Evolutionary conservation across 306 rosid species (phyloP).

Genomic region (Abrus precatorius): DNA sequence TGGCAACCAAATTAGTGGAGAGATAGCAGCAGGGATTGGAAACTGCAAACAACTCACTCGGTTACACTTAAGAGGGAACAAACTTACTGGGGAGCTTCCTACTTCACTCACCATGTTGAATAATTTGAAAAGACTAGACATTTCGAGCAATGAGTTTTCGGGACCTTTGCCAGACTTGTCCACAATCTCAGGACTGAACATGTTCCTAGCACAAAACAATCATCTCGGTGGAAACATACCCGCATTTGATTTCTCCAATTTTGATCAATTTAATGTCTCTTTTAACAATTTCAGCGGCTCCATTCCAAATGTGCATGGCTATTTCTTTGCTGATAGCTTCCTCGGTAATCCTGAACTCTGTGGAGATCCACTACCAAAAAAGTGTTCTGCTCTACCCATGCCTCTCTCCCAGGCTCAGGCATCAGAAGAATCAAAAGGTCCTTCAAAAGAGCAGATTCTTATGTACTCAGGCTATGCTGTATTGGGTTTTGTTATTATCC

Average conservation of each 20-base stretch:
- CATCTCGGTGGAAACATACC: conserved; percentile 65
- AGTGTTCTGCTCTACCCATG: conserved; percentile 46
- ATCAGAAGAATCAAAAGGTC: conserved; percentile 48
- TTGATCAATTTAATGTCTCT: conserved; percentile 66
- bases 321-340: conserved; percentile 61
- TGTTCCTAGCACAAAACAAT: conserved; percentile 72
- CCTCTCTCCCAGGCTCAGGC: neutral
- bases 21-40: conserved; percentile 53
- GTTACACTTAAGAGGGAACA: conserved; percentile 60
- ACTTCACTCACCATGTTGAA: conserved; percentile 60
- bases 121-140: conserved; percentile 64
- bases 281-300: conserved; percentile 63
- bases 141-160: conserved; percentile 64
- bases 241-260: conserved; percentile 63
- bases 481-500: conserved; percentile 54
- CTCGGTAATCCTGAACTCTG: conserved; percentile 73
- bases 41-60: conserved; percentile 68
- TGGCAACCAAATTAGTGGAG: conserved; percentile 64
- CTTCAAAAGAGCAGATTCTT: conserved; percentile 53
- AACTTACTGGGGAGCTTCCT: conserved; percentile 67
- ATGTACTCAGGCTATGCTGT: conserved; percentile 76
- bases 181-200: conserved; percentile 69
- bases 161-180: conserved; percentile 70
- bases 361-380: conserved; percentile 62
- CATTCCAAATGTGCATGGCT: conserved; percentile 57